These are phyloP conservation scores for Plasmodium chabaudi DNA, from an alignment of 169 alveolate species.

Conservation along the genomic window DNA sequence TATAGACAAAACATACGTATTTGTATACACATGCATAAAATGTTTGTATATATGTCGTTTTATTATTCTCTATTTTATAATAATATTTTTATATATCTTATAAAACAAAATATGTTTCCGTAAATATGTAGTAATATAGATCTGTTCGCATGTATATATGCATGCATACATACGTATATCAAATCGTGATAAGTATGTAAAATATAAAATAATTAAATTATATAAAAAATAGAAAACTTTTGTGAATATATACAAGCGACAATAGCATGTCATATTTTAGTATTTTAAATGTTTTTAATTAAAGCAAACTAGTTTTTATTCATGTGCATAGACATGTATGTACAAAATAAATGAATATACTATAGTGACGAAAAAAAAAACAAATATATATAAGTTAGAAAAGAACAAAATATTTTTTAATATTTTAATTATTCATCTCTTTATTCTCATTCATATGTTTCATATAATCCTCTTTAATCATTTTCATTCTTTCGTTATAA, in stretches of 20 bases:
- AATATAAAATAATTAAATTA: no score
- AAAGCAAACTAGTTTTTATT: background rate
- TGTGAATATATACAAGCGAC: background rate
- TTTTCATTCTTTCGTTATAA: slow-evolving; percentile 86
- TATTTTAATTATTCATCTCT: slow-evolving; percentile 22
- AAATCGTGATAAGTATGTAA: no score
- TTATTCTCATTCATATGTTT: slow-evolving; percentile 77
- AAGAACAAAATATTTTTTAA: background rate
- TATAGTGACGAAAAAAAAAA: background rate
- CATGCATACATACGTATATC: no score
- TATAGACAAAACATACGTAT: no score
- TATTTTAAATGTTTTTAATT: background rate
- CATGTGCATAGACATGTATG: background rate
- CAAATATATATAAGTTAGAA: background rate
- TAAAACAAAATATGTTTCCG: no score
- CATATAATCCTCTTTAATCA: slow-evolving; percentile 80
- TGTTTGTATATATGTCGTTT: no score
- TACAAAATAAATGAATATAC: background rate
- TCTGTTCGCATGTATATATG: no score
- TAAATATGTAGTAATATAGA: no score
- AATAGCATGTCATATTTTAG: background rate
- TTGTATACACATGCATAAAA: no score
- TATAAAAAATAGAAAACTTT: no score
- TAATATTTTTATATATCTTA: no score
- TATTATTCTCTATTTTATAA: no score